Conservation (phyloP, 2,329 filamentous ascomycete species). For the Sarocladium kiliense region DNA sequence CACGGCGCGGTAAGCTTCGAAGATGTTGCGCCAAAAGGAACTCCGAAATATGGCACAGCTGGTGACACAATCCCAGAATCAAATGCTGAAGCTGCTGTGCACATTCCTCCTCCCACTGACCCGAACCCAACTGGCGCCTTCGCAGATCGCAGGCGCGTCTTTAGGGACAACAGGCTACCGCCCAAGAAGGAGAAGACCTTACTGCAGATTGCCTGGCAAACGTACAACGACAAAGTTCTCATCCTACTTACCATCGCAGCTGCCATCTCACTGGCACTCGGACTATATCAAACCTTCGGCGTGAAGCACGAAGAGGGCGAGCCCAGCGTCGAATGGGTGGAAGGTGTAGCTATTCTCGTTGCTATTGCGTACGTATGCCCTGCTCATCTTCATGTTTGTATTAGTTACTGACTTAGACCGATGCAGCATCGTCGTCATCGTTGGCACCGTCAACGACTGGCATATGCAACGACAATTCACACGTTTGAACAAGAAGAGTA, state of each 20-base stretch:
- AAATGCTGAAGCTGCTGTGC: conserved; percentile 18
- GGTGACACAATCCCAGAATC: conserved; percentile 25
- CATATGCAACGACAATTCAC: conserved; percentile 79
- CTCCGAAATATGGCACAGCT: conserved; percentile 26
- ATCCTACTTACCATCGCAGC: conserved; percentile 68
- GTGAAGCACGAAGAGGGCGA: conserved; percentile 42
- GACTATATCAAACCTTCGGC: conserved; percentile 62
- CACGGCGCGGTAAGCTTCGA: conserved; percentile 65
- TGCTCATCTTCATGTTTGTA: neutral
- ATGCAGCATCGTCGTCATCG: conserved; percentile 59
- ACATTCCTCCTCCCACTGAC: conserved; percentile 20
- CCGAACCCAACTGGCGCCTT: conserved; percentile 17
- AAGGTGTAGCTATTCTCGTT: conserved; percentile 73
- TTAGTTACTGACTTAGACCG: neutral
- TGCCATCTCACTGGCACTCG: conserved; percentile 65
- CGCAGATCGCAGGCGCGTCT: conserved; percentile 59
- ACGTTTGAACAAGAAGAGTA: conserved; percentile 75
- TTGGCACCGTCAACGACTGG: conserved; percentile 74
- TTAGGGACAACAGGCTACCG: conserved; percentile 59
- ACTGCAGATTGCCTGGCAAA: conserved; percentile 63
- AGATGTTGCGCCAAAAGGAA: conserved; percentile 42
- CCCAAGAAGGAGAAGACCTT: conserved; percentile 61
- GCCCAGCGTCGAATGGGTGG: conserved; percentile 54
- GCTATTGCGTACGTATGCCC: conserved; percentile 48
- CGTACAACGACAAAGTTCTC: conserved; percentile 76